These are phyloP conservation scores for Cadophora gregata DNA, from an alignment of 2,329 filamentous ascomycete species.

Conservation along the genomic window DNA sequence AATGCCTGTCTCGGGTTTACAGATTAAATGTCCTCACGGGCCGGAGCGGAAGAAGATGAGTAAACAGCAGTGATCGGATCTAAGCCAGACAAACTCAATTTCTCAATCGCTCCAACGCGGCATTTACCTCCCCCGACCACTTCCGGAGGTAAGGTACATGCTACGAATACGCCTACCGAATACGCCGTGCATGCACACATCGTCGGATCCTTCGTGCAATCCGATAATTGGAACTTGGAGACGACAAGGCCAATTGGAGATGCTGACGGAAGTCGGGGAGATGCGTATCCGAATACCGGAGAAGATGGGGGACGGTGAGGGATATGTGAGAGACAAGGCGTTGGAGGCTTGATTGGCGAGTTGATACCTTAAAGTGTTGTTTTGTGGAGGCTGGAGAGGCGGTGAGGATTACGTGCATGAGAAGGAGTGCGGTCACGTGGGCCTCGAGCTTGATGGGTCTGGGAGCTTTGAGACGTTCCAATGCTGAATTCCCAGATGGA, in stretches of 20 bases:
- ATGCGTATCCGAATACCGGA: neutral
- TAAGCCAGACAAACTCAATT: neutral
- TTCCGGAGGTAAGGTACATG: neutral
- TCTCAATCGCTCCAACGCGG: neutral
- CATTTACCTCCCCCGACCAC: neutral
- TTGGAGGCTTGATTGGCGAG: neutral
- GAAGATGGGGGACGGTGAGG: neutral
- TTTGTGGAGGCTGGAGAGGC: conserved; percentile 4
- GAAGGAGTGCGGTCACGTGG: neutral
- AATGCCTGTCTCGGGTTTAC: neutral
- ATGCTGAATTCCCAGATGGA: too few relatives aligned
- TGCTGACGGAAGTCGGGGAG: conserved; percentile 1
- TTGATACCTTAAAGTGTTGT: neutral
- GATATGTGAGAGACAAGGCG: neutral
- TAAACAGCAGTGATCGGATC: neutral
- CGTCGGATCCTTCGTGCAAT: too few relatives aligned
- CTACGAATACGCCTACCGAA: conserved; percentile 11
- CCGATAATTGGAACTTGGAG: neutral
- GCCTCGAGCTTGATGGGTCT: too few relatives aligned
- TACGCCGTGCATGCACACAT: neutral
- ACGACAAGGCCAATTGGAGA: neutral
- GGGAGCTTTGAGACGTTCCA: neutral
- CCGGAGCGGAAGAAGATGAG: neutral
- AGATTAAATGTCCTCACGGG: too few relatives aligned
- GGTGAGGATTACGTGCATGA: conserved; percentile 1